phyloP scores from a whole-genome alignment of 1,284 basidiomycete genomes.

The Hypsizygus ulmarius region DNA sequence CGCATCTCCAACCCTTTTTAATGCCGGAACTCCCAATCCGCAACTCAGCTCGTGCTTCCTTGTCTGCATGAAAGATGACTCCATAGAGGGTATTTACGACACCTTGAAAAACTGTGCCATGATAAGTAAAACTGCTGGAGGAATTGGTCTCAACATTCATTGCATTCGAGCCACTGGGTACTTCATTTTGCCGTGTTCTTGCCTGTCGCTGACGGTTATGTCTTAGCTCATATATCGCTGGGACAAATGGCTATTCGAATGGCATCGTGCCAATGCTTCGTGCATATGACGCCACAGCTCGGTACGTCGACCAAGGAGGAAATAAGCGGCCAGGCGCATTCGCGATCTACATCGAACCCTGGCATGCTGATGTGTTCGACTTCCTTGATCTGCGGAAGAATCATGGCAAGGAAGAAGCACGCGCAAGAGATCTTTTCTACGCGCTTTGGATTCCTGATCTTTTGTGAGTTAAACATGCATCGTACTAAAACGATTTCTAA shows the following conservation, averaged over 20 bases:
- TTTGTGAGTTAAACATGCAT: constrained; percentile 61
- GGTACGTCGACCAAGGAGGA: constrained; percentile 99
- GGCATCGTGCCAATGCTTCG: constrained; percentile 99
- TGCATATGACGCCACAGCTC: constrained; percentile 96
- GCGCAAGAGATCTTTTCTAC: constrained; percentile 97
- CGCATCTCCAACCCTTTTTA: constrained; percentile 98
- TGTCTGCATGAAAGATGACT: constrained; percentile 98
- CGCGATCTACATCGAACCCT: constrained; percentile 96
- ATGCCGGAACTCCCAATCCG: constrained; percentile 93
- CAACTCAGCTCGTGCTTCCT: constrained; percentile 99
- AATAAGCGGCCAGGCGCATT: constrained; percentile 99
- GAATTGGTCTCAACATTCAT: constrained; percentile 96
- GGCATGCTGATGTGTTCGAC: constrained; percentile 98
- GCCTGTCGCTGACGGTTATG: constrained; percentile 8
- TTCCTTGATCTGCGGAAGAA: constrained; percentile 99
- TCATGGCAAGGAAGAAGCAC: constrained; percentile 97
- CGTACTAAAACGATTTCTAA: background rate
- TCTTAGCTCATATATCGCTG: constrained; percentile 80
- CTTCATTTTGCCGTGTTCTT: constrained; percentile 20
- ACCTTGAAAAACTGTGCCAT: constrained; percentile 98
- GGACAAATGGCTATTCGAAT: constrained; percentile 97
- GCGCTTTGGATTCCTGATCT: constrained; percentile 98
- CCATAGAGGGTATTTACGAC: constrained; percentile 99
- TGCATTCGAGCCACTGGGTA: constrained; percentile 95
- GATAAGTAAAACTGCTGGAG: constrained; percentile 99